Evolutionary conservation across 2,329 filamentous ascomycete species (phyloP).

Genomic region (Colletotrichum shisoi): DNA sequence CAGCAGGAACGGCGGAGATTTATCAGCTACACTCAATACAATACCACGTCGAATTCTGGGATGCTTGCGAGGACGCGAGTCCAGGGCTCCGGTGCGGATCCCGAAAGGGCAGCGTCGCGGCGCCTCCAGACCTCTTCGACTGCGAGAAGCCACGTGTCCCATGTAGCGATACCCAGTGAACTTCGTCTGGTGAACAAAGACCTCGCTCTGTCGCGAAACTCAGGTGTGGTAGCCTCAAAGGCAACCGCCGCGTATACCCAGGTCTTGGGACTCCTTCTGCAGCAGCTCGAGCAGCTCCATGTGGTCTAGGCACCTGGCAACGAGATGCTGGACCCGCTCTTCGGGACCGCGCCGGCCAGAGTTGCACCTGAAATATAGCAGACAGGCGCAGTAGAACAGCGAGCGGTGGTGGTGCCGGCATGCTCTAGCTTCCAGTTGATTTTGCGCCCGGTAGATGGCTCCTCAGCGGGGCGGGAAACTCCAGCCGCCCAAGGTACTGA

Average conservation of each 20-base stretch:
- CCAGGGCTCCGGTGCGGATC: neutral
- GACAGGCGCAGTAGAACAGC: constrained; percentile 20
- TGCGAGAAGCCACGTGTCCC: neutral
- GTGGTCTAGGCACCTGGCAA: constrained; percentile 9
- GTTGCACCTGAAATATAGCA: constrained; percentile 26
- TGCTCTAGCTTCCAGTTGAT: neutral
- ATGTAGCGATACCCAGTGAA: neutral
- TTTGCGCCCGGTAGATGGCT: neutral
- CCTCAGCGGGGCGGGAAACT: neutral
- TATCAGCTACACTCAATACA: neutral
- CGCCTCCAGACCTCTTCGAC: constrained; percentile 6
- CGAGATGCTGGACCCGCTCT: constrained; percentile 2
- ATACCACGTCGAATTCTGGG: constrained; percentile 2
- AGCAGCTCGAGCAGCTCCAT: constrained; percentile 22
- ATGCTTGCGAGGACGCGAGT: neutral
- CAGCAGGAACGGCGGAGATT: no score
- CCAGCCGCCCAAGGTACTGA: constrained; percentile 1
- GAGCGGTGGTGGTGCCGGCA: constrained; percentile 17
- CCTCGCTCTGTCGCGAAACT: neutral
- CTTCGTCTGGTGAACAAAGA: neutral
- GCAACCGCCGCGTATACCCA: constrained; percentile 16
- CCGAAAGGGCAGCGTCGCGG: neutral
- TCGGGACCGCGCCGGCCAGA: constrained; percentile 19
- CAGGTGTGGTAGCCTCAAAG: neutral
- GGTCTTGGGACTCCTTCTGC: constrained; percentile 1